Percentiles rank a stretch among this genome's conserved stretches.
Conservation (phyloP, 176 grass and related monocot species). For the Dactylis glomerata region DNA sequence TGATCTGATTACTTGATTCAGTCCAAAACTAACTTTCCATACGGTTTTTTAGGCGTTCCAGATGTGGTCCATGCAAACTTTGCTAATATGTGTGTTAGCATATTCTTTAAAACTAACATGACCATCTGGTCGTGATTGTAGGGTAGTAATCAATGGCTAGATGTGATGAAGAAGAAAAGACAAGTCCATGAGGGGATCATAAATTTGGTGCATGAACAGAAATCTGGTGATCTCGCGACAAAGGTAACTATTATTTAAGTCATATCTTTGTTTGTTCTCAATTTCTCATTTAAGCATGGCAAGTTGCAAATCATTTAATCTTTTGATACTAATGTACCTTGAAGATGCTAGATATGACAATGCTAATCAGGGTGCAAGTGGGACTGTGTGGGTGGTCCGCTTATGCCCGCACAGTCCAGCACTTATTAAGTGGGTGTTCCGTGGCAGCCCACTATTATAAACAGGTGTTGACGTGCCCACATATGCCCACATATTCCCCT, state of each 20-base stretch:
- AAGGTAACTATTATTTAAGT: slow-evolving; percentile 48
- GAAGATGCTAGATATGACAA: slow-evolving; percentile 23
- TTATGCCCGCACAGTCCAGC: no score
- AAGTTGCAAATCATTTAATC: background rate
- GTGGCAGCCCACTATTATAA: no score
- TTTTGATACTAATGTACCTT: background rate
- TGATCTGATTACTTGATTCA: slow-evolving; percentile 1
- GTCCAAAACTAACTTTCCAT: background rate
- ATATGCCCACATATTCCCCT: no score
- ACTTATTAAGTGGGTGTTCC: no score
- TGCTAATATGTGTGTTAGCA: background rate
- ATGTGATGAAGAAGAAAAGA: slow-evolving; percentile 94
- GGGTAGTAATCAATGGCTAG: slow-evolving; percentile 79
- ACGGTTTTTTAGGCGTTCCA: background rate
- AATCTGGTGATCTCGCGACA: slow-evolving; percentile 30
- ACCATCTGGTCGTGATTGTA: slow-evolving; percentile 33
- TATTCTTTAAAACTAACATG: background rate
- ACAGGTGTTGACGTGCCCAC: no score
- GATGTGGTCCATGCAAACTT: background rate
- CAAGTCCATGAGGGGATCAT: slow-evolving; percentile 87
- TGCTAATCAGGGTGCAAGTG: no score
- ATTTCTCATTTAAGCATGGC: background rate
- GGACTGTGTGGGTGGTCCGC: no score
- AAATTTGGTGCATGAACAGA: slow-evolving; percentile 72
- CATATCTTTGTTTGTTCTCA: slow-evolving; percentile 15